phyloP scores from a whole-genome alignment of 257 asterid genomes.

The Przewalskia tangutica region DNA sequence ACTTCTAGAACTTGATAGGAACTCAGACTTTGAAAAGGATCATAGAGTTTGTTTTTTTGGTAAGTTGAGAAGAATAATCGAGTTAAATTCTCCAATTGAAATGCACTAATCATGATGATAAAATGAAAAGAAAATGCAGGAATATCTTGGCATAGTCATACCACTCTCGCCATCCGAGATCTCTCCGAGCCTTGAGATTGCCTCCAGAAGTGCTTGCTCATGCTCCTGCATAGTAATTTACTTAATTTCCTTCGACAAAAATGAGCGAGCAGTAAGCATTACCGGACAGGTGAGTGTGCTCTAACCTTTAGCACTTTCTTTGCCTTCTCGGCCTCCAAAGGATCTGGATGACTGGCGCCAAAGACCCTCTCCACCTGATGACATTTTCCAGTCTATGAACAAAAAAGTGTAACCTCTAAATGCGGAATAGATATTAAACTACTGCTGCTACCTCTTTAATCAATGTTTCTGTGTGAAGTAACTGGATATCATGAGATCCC shows the following conservation, averaged over 20 bases:
- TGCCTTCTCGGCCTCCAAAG: constrained; percentile 76
- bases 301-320: constrained; percentile 80
- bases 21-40: not conserved
- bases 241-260: constrained; percentile 5
- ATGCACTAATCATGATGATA: not conserved
- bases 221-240: constrained; percentile 54
- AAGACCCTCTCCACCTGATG: constrained; percentile 77
- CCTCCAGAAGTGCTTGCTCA: constrained; percentile 78
- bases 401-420: not conserved
- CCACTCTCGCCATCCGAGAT: constrained; percentile 90
- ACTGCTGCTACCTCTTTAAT: constrained; percentile 60
- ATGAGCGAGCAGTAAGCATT: not conserved
- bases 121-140: not conserved
- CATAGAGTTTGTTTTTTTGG: too few relatives aligned
- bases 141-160: constrained; percentile 11
- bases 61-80: not conserved
- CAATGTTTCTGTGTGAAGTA: constrained; percentile 76
- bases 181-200: constrained; percentile 67
- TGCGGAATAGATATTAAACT: not conserved
- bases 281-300: constrained; percentile 3
- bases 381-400: constrained; percentile 12
- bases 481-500: constrained; percentile 57
- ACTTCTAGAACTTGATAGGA: not conserved
- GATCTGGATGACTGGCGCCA: constrained; percentile 61
- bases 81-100: not conserved